Percentiles rank a stretch among this genome's conserved stretches.
Evolutionary conservation across 306 rosid genomes (phyloP).

Genomic region (Phaseolus lunatus): DNA sequence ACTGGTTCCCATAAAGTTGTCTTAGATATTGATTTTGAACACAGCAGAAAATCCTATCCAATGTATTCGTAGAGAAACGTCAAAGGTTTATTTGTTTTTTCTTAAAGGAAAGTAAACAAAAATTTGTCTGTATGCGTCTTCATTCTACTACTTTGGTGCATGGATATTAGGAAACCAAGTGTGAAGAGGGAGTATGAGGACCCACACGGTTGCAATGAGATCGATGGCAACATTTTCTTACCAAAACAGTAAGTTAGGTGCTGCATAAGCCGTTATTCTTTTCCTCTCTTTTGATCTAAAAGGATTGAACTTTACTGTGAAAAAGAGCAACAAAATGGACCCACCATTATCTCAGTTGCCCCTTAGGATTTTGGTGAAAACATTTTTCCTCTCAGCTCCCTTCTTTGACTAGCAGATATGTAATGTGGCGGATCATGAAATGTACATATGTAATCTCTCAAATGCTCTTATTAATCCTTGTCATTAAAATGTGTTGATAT

Average conservation of each 20-base stretch:
- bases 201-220: conserved; percentile 64
- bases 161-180: conserved; percentile 48
- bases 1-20: conserved; percentile 36
- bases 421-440: conserved; percentile 29
- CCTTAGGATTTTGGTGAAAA: conserved; percentile 18
- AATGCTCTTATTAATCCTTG: neutral
- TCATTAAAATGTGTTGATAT: neutral
- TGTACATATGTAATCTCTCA: neutral
- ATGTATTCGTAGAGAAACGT: conserved; percentile 31
- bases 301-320: conserved; percentile 33
- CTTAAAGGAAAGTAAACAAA: neutral
- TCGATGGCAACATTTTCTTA: conserved; percentile 37
- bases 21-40: neutral
- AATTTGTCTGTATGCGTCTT: conserved; percentile 33
- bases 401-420: conserved; percentile 49
- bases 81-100: neutral
- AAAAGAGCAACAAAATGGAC: conserved; percentile 55
- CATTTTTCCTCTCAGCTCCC: conserved; percentile 27
- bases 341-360: conserved; percentile 61
- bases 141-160: conserved; percentile 37
- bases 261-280: conserved; percentile 50
- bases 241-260: conserved; percentile 40
- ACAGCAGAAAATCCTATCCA: conserved; percentile 29
- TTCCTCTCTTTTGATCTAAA: conserved; percentile 43
- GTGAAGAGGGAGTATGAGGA: conserved; percentile 49